Base-by-base conservation (phyloP, 345 rosid genomes). In the Acer saccharum region DNA sequence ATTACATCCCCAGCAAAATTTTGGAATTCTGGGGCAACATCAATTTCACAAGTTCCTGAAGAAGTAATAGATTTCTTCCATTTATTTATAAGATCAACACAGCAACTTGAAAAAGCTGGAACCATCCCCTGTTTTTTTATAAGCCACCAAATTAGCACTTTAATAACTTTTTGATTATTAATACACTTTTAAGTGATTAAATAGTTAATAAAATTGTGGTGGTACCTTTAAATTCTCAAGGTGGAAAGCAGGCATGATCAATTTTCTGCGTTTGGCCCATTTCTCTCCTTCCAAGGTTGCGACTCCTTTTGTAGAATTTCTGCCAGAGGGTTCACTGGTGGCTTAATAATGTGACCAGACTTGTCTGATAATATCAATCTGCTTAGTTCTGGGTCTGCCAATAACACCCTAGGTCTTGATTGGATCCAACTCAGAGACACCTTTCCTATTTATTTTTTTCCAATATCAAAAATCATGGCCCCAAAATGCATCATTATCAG, bases 261-360 rank as follows among this genome's bases (percentile, higher is more conserved):
- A 32, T 44, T 46, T 82, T 82, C 82, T 75, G 48, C 80, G 80
- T 8, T 52, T 72, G 25, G 75, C 77, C 80, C 85, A 82, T 65
- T 69, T 68, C 17, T 82, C 63, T 60, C 82, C 82, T 71, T 82
- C 85, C 67, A 78, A 75, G 55, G 67, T 35, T 7, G 77, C 18
- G 18, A 82, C 57, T 20, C 85, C 78, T 9, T 5, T 44, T 72
- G 78, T 39, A 72, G 71, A 43, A 82, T 78, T 21, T 25, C 2
- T 4, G 72, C 82, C 0, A 76, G 71, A 23, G 80, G 85, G 77
- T 71, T 79, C 7, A 14, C 1, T 11, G 81, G 74, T 48, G 82
- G 77, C 80, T 76, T 82, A n/a, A 48, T n/a, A 65, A 75, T 25
- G 17, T 75, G 23, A 64, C 77, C 72, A 2, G 21, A 57, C 58